A percentile compares a stretch with the other conserved stretches of the same genome.
These are phyloP conservation scores for Zanthoxylum bungeanum DNA, from an alignment of 345 rosid species.

Conservation along the genomic window DNA sequence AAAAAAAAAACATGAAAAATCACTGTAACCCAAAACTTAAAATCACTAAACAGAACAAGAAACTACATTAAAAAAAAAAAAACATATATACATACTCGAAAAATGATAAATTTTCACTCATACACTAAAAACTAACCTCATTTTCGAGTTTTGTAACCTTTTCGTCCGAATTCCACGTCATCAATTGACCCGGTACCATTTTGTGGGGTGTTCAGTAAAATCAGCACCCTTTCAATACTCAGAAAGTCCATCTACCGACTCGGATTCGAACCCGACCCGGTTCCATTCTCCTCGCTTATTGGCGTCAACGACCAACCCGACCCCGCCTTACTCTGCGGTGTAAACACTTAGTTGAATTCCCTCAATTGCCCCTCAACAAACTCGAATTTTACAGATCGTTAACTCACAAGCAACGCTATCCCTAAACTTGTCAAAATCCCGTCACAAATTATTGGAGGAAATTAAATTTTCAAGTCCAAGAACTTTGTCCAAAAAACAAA, in stretches of 20 bases:
- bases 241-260: slow-evolving; percentile 22
- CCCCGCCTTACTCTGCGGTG: slow-evolving; percentile 76
- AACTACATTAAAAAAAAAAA: too few relatives aligned
- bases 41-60: neutral
- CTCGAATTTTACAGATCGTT: slow-evolving; percentile 25
- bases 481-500: neutral
- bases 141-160: slow-evolving; percentile 65
- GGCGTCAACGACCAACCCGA: slow-evolving; percentile 70
- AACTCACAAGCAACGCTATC: slow-evolving; percentile 24
- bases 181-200: slow-evolving; percentile 30
- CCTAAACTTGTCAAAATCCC: neutral
- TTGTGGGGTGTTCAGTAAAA: slow-evolving; percentile 48
- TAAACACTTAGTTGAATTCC: slow-evolving; percentile 51
- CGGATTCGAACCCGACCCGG: slow-evolving; percentile 33
- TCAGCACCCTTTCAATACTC: slow-evolving; percentile 49
- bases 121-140: slow-evolving; percentile 49
- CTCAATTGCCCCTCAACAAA: slow-evolving; percentile 16
- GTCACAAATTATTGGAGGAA: neutral
- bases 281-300: slow-evolving; percentile 33
- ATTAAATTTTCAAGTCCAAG: slow-evolving; percentile 15
- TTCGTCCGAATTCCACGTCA: slow-evolving; percentile 38
- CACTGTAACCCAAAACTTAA: neutral
- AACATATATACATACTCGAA: neutral
- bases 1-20: neutral
- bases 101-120: neutral